Percentiles rank a stretch among this genome's conserved stretches.
Evolutionary conservation across 768 basidiomycete genomes (phyloP).

Genomic region (Roridomyces roridus): DNA sequence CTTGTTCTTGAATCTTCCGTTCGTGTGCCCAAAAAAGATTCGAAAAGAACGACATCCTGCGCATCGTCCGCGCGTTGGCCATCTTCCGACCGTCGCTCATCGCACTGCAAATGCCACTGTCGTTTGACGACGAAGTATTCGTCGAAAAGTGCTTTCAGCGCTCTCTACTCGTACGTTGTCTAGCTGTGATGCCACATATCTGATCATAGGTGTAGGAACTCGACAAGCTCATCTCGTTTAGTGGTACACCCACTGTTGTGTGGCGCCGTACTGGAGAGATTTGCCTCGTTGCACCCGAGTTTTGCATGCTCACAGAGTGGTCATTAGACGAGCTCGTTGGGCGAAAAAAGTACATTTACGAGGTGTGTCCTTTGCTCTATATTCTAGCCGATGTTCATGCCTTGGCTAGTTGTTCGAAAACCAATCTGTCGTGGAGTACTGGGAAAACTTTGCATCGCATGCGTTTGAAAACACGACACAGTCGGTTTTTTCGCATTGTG

Average conservation of each 20-base stretch:
- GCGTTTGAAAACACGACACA: constrained; percentile 98
- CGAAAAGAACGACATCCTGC: constrained; percentile 94
- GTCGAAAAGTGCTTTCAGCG: constrained; percentile 96
- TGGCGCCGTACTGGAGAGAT: constrained; percentile 99
- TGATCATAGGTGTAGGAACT: constrained; percentile 67
- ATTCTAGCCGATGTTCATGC: background rate
- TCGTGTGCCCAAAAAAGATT: constrained; percentile 59
- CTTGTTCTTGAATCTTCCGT: background rate
- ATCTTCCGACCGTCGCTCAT: constrained; percentile 97
- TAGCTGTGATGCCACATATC: constrained; percentile 19
- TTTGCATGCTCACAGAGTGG: constrained; percentile 94
- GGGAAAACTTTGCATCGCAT: constrained; percentile 96
- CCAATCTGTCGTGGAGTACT: constrained; percentile 93
- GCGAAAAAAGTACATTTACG: constrained; percentile 68
- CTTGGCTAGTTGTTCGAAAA: constrained; percentile 90
- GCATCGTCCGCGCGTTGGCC: constrained; percentile 92
- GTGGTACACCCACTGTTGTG: constrained; percentile 95
- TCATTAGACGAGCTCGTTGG: constrained; percentile 79
- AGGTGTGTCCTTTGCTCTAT: constrained; percentile 48
- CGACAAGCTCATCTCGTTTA: constrained; percentile 96
- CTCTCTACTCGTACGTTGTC: constrained; percentile 74
- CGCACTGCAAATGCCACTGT: constrained; percentile 96
- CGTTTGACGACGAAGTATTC: constrained; percentile 95
- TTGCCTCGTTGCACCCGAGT: constrained; percentile 95
- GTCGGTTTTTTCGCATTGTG: constrained; percentile 92